Evolutionary conservation across 140 eudicot species (phyloP), one percentile per base, ranked within the genome.

Genomic region (Anethum foeniculum): DNA sequence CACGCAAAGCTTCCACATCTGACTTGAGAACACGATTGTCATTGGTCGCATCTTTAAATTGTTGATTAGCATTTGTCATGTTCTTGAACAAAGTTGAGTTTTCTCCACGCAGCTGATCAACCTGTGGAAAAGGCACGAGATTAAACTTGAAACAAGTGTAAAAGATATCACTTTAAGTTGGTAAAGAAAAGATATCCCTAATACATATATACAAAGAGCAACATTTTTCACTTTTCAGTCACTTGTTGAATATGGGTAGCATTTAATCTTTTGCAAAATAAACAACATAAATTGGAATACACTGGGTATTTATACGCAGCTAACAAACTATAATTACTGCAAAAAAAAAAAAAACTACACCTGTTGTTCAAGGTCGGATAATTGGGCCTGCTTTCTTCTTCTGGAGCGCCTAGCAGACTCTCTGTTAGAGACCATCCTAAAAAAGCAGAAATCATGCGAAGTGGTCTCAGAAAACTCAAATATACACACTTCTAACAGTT

Each of bases 381-480:
- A 82, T 54, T 95, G 93, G 3, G 86, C 96, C 85, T 95, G 98
- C 80, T 88, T 95, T 79, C 98, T 88, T 81, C 86, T 85, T 82
- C 99, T 88, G 23, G 97, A 95, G 46, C 99, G 97, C 77, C 97
- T 83, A 23, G 99, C 99, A 25, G 98, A 95, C 85, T 92, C 97
- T 88, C 98, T 88, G 67, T 95, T 95, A 14, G 97, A 93, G 65
- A 85, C 93, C 97, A 87, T 92, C 90, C 99, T 95, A 82, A 86
- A 87, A 28, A 51, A 77, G 83, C 67, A 77, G 27, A 74, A 80
- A 80, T 69, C 38, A 72, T 25, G 18, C 67, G 18, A 15, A 64
- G 76, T 54, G 58, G 76, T 47, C 32, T 60, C 39, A 52, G 51
- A 48, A 90, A 49, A 89, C 83, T 67, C 95, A 77, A 81, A 97